Conservation (phyloP, 371 early-diverging fungal genomes). For the Mucor piriformis region DNA sequence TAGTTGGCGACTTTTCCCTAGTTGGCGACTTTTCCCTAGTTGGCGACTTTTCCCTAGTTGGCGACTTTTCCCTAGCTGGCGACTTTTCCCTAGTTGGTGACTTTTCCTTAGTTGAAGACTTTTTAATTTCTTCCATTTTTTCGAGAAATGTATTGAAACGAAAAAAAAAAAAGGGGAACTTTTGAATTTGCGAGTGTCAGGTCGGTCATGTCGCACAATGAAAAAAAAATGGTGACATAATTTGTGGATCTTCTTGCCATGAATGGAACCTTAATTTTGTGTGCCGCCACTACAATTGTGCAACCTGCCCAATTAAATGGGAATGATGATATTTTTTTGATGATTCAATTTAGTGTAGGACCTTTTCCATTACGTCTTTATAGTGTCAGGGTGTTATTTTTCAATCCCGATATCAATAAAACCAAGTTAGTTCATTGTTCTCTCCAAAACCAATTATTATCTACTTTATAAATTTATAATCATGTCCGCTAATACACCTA, state of each 20-base stretch:
- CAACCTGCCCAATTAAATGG: background rate
- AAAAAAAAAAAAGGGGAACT: background rate
- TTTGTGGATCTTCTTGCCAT: background rate
- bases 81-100: background rate
- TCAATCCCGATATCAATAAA: constrained; percentile 7
- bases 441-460: background rate
- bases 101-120: background rate
- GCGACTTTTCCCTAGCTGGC: background rate
- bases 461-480: background rate
- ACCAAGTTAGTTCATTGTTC: background rate
- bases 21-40: background rate
- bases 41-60: background rate
- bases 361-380: constrained; percentile 11
- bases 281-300: background rate
- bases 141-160: background rate
- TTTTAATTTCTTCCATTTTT: background rate
- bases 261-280: background rate
- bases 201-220: background rate
- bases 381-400: constrained; percentile 8
- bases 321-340: background rate
- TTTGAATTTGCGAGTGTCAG: background rate
- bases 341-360: constrained; percentile 1
- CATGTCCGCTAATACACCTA: constrained; percentile 6
- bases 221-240: constrained; percentile 9
- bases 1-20: background rate